Conservation (phyloP, 2,329 filamentous ascomycete species). For the Fusarium decemcellulare region DNA sequence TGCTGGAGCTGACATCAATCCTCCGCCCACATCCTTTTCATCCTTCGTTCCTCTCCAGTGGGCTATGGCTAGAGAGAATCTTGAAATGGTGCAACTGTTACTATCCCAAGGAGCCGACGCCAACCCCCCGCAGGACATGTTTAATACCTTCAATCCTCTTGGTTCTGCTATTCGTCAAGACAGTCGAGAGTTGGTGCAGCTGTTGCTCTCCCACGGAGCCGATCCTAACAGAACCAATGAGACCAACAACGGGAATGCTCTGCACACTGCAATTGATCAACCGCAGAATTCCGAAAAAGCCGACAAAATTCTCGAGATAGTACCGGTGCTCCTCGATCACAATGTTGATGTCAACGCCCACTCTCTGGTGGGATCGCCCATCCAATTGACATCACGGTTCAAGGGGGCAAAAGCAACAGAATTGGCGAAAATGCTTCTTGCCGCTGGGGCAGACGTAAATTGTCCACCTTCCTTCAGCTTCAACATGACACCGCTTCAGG, state of each 20-base stretch:
- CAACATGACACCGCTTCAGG: background rate
- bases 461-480: background rate
- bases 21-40: too few species aligned
- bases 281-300: too few species aligned
- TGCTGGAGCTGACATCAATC: background rate
- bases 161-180: too few species aligned
- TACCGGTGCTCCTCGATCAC: background rate
- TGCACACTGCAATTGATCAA: too few species aligned
- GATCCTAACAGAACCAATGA: background rate
- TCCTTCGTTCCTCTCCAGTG: too few species aligned
- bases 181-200: too few species aligned
- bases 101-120: too few species aligned
- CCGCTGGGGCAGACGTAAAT: background rate
- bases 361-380: too few species aligned
- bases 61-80: background rate
- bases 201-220: background rate
- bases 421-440: too few species aligned
- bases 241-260: too few species aligned
- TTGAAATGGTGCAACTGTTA: background rate
- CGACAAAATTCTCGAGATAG: background rate
- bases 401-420: background rate
- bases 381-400: background rate
- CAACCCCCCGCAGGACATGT: too few species aligned
- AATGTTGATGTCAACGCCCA: background rate
- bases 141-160: too few species aligned